These are phyloP conservation scores for Starmerella tilneyi DNA, from an alignment of 805 yeast genomes.

Conservation along the genomic window DNA sequence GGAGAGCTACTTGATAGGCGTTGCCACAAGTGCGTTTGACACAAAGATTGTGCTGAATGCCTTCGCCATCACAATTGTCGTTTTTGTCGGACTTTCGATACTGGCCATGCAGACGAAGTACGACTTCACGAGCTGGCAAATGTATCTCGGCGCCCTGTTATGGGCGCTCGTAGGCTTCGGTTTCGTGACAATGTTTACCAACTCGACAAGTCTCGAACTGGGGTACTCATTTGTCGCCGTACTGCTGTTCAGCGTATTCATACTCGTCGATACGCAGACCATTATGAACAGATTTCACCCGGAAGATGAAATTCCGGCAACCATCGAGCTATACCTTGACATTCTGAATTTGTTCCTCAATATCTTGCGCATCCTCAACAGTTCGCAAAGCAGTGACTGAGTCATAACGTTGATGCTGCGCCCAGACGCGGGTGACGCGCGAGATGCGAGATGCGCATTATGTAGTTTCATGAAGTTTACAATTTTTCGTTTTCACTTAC, in stretches of 20 bases:
- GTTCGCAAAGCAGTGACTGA: conserved; percentile 8
- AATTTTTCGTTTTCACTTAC: no score
- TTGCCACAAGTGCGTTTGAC: conserved; percentile 53
- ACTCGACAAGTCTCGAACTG: conserved; percentile 48
- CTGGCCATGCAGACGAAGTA: conserved; percentile 72
- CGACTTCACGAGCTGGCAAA: conserved; percentile 61
- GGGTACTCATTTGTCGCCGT: conserved; percentile 68
- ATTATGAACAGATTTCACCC: conserved; percentile 64
- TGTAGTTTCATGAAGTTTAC: no score
- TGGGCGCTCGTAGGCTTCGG: conserved; percentile 67
- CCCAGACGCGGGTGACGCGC: no score
- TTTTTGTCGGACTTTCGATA: conserved; percentile 64
- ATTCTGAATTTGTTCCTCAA: conserved; percentile 69
- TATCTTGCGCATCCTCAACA: conserved; percentile 53
- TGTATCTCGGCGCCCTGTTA: conserved; percentile 45
- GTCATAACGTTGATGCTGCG: background rate
- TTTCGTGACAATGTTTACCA: conserved; percentile 56
- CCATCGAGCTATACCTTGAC: conserved; percentile 70
- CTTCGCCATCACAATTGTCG: conserved; percentile 51
- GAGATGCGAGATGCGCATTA: no score
- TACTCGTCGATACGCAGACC: conserved; percentile 71
- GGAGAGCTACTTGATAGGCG: conserved; percentile 65
- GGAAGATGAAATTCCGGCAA: conserved; percentile 78
- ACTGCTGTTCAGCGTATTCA: conserved; percentile 55
- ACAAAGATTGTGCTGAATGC: conserved; percentile 61